Base-by-base conservation (phyloP, 73 alveolate genomes). In the Paramecium caudatum region DNA sequence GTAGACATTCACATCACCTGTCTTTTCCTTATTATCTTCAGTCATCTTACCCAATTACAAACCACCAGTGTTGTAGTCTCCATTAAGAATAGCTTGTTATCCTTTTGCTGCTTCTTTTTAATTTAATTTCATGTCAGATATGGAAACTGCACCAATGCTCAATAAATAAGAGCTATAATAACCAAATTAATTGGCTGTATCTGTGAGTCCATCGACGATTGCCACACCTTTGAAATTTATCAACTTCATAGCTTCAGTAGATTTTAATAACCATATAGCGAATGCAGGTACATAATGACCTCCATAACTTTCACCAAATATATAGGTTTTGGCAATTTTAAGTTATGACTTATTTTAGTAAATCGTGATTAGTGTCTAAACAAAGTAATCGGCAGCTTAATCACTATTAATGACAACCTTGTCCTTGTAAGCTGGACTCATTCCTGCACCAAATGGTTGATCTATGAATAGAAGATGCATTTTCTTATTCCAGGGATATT, bases 281-380 rank as follows among this genome's bases (percentile, higher is more conserved):
- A 91, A 70, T 15, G 96, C 82, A 6, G 93, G 99, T 55, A 94
- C 47, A 90, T 95, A 96, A 47, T 93, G 95, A 0, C 99, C 99
- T 70, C 97, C 98, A 90, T 95, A 96, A 61, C 97, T 91, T 88
- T 96, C 99, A 2, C 99, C 99, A 85, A 96, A 50, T n/a, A 96
- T 91, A 82, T 90, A 91, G 91, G 95, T 83, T 13, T 68, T 86
- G 46, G 93, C 91, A 4, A 82, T 87, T 33, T 74, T 45, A 61
- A 90, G 94, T 7, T 7, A 5, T 21, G 49, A 17, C 1, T 34
- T 15, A 21, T 47, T 37, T 39, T 16, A 8, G 21, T 27, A 37
- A 47, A 74, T 27, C 15, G 1, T 17, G 5, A 15, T 74, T 7
- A 74, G 7, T 30, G 47, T 27, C 16, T 74, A 45, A 9, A 74